A percentile compares a stretch with the other conserved stretches of the same genome.
These are phyloP conservation scores for Gryganskiella cystojenkinii DNA, from an alignment of 192 early-diverging fungal species.

Conservation along the genomic window DNA sequence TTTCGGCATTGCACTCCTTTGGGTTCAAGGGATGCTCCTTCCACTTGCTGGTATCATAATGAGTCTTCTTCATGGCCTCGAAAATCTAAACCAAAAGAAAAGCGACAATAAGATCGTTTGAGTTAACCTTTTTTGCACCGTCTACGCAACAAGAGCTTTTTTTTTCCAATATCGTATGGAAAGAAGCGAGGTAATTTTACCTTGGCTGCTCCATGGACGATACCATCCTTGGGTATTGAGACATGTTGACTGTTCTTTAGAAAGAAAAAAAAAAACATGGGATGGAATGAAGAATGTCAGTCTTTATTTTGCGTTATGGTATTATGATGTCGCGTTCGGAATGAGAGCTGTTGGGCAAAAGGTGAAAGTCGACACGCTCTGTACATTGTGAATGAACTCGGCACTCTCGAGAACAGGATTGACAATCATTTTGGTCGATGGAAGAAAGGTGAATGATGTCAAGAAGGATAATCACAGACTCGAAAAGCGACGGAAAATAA, in stretches of 20 bases:
- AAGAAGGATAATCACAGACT: background rate
- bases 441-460: no score
- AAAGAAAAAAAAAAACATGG: background rate
- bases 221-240: slow-evolving; percentile 62
- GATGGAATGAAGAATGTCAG: background rate
- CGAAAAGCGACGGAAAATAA: background rate
- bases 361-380: background rate
- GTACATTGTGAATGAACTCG: slow-evolving; percentile 63
- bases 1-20: slow-evolving; percentile 59
- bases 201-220: slow-evolving; percentile 58
- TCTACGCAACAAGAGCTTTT: no score
- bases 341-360: no score
- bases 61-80: slow-evolving; percentile 65
- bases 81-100: no score
- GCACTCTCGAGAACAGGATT: slow-evolving; percentile 66
- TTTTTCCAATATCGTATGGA: no score
- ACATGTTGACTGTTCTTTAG: slow-evolving; percentile 67
- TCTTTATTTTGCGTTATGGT: no score
- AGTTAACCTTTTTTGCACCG: no score
- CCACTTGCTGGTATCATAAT: slow-evolving; percentile 64
- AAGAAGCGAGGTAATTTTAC: no score
- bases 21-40: slow-evolving; percentile 67
- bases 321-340: no score
- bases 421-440: slow-evolving; percentile 28
- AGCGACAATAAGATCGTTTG: no score